Conservation (phyloP, 495 filamentous ascomycete genomes). For the Collariella sp. region DNA sequence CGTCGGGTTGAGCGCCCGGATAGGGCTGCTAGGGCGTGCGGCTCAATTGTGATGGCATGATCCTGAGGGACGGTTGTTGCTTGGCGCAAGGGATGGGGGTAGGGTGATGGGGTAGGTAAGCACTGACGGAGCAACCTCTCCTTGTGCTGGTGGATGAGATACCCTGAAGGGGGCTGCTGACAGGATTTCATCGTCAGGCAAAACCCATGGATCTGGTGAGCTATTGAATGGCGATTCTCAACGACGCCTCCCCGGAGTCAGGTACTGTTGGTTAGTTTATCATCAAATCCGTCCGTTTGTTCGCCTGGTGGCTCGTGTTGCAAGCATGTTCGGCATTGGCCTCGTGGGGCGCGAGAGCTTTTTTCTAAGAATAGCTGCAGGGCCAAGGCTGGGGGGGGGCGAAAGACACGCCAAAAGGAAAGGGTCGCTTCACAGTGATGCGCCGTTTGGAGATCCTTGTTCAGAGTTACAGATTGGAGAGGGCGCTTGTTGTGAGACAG, state of each 20-base stretch:
- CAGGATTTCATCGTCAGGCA: neutral
- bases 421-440: too few relatives aligned
- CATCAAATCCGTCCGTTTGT: neutral
- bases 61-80: neutral
- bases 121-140: neutral
- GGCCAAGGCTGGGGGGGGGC: too few relatives aligned
- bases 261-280: too few relatives aligned
- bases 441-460: too few relatives aligned
- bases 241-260: neutral
- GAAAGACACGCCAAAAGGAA: too few relatives aligned
- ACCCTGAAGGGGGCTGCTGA: neutral
- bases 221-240: constrained; percentile 2
- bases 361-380: constrained; percentile 8
- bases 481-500: constrained; percentile 1
- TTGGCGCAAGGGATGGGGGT: too few relatives aligned
- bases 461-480: too few relatives aligned
- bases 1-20: neutral
- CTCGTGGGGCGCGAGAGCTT: neutral
- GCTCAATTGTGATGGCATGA: neutral
- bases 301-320: neutral
- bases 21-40: neutral
- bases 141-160: neutral
- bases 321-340: neutral
- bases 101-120: neutral
- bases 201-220: neutral